Evolutionary conservation across 352 stramenopile species (phyloP).

Genomic region (Globisporangium splendens): DNA sequence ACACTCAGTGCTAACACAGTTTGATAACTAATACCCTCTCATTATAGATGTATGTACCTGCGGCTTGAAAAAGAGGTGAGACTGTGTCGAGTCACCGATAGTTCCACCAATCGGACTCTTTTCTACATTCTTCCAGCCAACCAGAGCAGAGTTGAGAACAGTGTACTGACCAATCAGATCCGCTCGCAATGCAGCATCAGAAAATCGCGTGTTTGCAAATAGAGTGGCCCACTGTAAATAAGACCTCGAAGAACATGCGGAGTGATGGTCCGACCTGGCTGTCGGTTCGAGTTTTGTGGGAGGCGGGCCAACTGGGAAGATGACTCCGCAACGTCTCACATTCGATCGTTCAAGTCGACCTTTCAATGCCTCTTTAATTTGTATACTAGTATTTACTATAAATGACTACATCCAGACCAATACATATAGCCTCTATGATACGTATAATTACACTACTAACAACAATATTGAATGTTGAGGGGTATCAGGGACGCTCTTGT

Average conservation of each 20-base stretch:
- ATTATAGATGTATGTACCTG: too few species aligned
- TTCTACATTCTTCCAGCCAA: slow-evolving; percentile 9
- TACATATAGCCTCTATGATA: too few species aligned
- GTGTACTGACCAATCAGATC: slow-evolving; percentile 9
- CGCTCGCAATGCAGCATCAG: not conserved
- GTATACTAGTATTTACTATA: too few species aligned
- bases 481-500: not conserved
- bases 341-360: slow-evolving; percentile 6
- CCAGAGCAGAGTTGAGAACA: not conserved
- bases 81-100: not conserved
- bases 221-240: slow-evolving; percentile 3
- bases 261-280: slow-evolving; percentile 6
- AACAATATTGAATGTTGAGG: too few species aligned
- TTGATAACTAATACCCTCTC: too few species aligned
- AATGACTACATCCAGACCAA: too few species aligned
- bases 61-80: not conserved
- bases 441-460: too few species aligned
- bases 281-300: not conserved
- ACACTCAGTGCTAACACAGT: too few species aligned
- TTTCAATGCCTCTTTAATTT: not conserved
- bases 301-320: slow-evolving; percentile 13
- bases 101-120: slow-evolving; percentile 1
- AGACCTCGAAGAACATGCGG: not conserved
- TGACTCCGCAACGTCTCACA: slow-evolving; percentile 26
- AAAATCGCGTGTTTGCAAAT: not conserved